Percentiles rank a stretch among this genome's conserved stretches.
Evolutionary conservation across 768 basidiomycete species (phyloP).

Genomic region (Tricholoma hemisulphureum): DNA sequence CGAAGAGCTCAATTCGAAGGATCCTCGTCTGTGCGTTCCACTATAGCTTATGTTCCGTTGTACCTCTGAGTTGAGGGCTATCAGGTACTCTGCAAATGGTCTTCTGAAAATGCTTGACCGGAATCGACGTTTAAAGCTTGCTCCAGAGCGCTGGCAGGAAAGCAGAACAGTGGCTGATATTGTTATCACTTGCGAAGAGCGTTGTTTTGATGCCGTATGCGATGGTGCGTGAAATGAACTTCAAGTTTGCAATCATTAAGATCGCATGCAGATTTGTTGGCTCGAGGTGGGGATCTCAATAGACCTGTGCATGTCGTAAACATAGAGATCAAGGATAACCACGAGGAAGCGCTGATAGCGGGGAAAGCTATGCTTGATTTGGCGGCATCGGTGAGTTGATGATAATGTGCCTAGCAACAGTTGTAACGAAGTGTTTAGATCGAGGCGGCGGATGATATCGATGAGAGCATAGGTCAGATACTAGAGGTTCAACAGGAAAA

Average conservation of each 20-base stretch:
- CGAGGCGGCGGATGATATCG: conserved; percentile 80
- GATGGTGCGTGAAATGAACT: conserved; percentile 63
- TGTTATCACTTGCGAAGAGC: conserved; percentile 98
- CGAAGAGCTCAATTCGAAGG: conserved; percentile 82
- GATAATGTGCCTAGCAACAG: conserved; percentile 1
- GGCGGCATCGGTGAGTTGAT: conserved; percentile 72
- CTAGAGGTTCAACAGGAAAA: conserved; percentile 82
- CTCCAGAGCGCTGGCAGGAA: conserved; percentile 98
- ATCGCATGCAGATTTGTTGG: conserved; percentile 64
- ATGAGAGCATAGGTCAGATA: conserved; percentile 87
- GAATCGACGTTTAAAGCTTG: conserved; percentile 85
- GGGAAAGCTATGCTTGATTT: conserved; percentile 94
- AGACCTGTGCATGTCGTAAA: conserved; percentile 95
- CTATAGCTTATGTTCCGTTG: neutral
- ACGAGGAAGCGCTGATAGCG: conserved; percentile 95
- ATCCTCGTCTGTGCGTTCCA: conserved; percentile 70
- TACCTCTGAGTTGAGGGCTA: conserved; percentile 5
- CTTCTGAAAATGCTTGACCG: conserved; percentile 95
- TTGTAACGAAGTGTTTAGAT: conserved; percentile 51
- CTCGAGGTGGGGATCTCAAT: conserved; percentile 88
- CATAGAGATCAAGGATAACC: conserved; percentile 98
- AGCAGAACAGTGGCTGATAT: conserved; percentile 86
- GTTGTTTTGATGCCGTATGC: conserved; percentile 97
- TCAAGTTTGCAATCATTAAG: conserved; percentile 2
- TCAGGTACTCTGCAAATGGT: conserved; percentile 90